These are phyloP conservation scores for Metschnikowia arizonensis DNA, from an alignment of 805 yeast species.

Conservation along the genomic window DNA sequence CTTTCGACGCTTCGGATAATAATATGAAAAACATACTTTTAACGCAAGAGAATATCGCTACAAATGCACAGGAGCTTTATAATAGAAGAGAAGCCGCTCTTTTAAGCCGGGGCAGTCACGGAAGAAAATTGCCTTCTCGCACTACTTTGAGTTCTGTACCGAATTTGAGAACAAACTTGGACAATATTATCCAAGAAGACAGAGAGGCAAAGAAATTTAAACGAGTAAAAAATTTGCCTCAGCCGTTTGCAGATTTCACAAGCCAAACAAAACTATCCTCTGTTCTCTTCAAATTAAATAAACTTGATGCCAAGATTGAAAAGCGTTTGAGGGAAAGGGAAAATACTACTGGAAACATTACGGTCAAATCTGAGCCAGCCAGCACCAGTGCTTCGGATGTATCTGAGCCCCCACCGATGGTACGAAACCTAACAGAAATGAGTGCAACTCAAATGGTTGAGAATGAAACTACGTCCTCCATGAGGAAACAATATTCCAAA, in stretches of 20 bases:
- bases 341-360: neutral
- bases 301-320: constrained; percentile 19
- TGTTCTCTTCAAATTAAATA: constrained; percentile 21
- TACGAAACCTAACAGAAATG: neutral
- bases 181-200: constrained; percentile 4
- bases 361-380: constrained; percentile 9
- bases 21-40: constrained; percentile 6
- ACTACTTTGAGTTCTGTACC: constrained; percentile 10
- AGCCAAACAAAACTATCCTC: constrained; percentile 19
- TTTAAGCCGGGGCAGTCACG: constrained; percentile 2
- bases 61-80: constrained; percentile 12
- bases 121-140: constrained; percentile 16
- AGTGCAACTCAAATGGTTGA: neutral
- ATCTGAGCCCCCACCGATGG: neutral
- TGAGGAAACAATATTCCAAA: neutral
- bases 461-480: neutral
- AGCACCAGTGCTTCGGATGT: neutral
- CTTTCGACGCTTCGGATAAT: constrained; percentile 5
- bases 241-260: constrained; percentile 14
- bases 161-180: constrained; percentile 12
- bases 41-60: constrained; percentile 6
- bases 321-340: constrained; percentile 5
- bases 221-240: constrained; percentile 13
- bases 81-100: constrained; percentile 14
- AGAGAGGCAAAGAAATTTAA: constrained; percentile 10